phyloP scores from a whole-genome alignment of 2,329 filamentous ascomycete species.

The Cladosporium phlei region DNA sequence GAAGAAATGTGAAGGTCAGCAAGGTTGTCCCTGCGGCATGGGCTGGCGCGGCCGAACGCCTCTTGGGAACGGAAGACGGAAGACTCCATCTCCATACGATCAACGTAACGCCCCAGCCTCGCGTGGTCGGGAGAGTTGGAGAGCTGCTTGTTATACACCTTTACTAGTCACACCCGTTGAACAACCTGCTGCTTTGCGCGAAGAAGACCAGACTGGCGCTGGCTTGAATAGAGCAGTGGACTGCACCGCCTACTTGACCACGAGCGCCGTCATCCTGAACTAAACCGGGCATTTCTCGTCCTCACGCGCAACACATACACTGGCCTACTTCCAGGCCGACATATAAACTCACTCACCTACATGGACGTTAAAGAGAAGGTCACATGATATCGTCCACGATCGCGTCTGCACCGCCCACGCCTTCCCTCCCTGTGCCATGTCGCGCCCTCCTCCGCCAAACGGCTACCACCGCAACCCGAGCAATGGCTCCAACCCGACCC shows the following conservation, averaged over 20 bases:
- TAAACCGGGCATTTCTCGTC: not conserved
- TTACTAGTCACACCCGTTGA: too few relatives aligned
- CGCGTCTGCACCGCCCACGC: slow-evolving; percentile 3
- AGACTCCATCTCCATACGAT: not conserved
- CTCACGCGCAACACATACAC: not conserved
- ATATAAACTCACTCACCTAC: not conserved
- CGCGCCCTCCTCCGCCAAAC: slow-evolving; percentile 13
- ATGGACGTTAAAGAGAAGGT: too few relatives aligned
- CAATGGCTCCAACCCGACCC: slow-evolving; percentile 15
- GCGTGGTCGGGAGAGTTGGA: slow-evolving; percentile 2
- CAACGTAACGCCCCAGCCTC: slow-evolving; percentile 4
- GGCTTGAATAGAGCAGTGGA: slow-evolving; percentile 7
- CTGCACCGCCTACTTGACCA: slow-evolving; percentile 5
- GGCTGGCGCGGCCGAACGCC: too few relatives aligned
- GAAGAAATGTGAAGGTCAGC: too few relatives aligned
- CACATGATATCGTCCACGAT: slow-evolving; percentile 14
- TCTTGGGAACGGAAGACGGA: too few relatives aligned
- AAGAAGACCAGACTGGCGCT: not conserved
- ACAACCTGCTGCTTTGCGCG: not conserved
- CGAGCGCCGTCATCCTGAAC: not conserved
- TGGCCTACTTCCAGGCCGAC: not conserved
- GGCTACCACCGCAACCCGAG: slow-evolving; percentile 14
- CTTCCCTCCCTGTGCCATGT: slow-evolving; percentile 16
- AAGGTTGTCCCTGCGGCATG: too few relatives aligned
- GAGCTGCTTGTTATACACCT: not conserved